Conservation (phyloP, 768 basidiomycete species). For the Imleria badia region DNA sequence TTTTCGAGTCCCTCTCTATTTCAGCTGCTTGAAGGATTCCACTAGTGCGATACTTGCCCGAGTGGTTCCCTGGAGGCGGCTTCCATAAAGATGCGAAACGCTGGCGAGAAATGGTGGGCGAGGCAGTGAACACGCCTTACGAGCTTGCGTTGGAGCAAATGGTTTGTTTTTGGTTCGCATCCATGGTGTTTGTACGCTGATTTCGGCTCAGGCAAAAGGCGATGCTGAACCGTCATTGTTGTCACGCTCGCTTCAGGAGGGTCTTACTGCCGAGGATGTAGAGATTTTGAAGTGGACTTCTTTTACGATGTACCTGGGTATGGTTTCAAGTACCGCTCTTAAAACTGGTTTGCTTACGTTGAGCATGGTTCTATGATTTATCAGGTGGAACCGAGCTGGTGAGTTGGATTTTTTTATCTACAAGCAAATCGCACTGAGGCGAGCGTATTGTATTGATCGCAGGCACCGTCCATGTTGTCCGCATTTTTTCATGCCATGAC, state of each 20-base stretch:
- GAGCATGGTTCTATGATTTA: not conserved
- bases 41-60: constrained; percentile 12
- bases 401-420: constrained; percentile 19
- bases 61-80: constrained; percentile 15
- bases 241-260: constrained; percentile 6
- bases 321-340: not conserved
- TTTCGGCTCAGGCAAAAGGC: not conserved
- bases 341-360: not conserved
- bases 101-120: not conserved
- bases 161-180: constrained; percentile 1
- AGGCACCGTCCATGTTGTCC: constrained; percentile 6
- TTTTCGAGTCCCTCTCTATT: not conserved
- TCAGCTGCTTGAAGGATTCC: not conserved
- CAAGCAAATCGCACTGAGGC: not conserved
- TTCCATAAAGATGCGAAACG: constrained; percentile 7
- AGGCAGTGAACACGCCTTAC: not conserved
- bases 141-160: constrained; percentile 6
- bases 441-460: constrained; percentile 12
- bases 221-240: constrained; percentile 3
- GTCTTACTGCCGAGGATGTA: constrained; percentile 3
- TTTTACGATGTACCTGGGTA: constrained; percentile 13
- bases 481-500: constrained; percentile 23
- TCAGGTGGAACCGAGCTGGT: constrained; percentile 28
- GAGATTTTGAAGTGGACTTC: constrained; percentile 12
- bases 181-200: too few relatives aligned